Percentiles rank a stretch among this genome's conserved stretches.
phyloP scores from a whole-genome alignment of 2,329 filamentous ascomycete genomes.

The Calonectria ilicicola region DNA sequence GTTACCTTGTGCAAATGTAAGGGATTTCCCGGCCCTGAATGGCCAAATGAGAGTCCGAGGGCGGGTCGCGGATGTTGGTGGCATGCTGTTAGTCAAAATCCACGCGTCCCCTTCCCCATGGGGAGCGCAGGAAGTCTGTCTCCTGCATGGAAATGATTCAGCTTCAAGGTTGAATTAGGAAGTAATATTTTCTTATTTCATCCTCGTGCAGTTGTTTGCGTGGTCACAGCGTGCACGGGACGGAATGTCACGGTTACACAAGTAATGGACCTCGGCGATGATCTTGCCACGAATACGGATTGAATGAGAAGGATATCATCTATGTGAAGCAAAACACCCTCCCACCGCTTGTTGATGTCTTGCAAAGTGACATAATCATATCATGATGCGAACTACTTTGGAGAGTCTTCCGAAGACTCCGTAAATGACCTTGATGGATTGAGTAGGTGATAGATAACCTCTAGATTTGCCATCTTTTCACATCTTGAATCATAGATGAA shows the following conservation, averaged over 20 bases:
- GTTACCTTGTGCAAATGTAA: background rate
- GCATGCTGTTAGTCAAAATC: conserved; percentile 1
- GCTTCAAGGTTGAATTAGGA: background rate
- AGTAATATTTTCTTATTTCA: background rate
- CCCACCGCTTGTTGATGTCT: too few species aligned
- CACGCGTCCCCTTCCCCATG: conserved; percentile 22
- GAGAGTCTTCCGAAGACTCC: background rate
- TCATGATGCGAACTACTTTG: background rate
- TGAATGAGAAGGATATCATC: background rate
- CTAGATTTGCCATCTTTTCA: background rate
- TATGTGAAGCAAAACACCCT: background rate
- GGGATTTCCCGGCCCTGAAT: background rate
- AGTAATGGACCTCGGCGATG: background rate
- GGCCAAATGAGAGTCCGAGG: background rate
- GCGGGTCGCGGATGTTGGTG: background rate
- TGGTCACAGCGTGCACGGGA: background rate
- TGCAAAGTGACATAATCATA: background rate
- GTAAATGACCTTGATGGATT: background rate
- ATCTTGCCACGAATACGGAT: background rate
- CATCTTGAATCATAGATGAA: background rate
- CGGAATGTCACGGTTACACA: background rate
- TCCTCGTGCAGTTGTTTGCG: background rate
- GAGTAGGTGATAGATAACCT: background rate
- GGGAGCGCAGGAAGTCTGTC: background rate
- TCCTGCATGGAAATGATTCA: background rate